Percentiles rank a stretch among this genome's conserved stretches.
Conservation (phyloP, 192 early-diverging fungal genomes). For the Chytriomyces confervae region DNA sequence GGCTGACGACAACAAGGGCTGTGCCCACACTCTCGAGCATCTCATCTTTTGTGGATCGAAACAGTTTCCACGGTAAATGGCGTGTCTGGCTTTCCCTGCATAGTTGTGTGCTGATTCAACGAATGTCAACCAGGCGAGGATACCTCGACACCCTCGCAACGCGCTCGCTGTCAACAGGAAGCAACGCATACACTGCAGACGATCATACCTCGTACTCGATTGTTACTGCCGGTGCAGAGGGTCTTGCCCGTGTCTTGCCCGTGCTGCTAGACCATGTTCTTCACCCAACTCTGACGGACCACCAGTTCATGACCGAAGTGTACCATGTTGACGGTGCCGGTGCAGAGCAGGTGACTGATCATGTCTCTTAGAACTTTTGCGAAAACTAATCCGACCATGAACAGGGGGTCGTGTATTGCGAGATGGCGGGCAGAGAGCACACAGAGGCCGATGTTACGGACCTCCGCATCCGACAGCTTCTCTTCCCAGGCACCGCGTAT, state of each 20-base stretch:
- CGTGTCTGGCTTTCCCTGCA: background rate
- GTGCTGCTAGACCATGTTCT: conserved; percentile 84
- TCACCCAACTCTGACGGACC: conserved; percentile 70
- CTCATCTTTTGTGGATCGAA: conserved; percentile 84
- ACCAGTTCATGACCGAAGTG: conserved; percentile 81
- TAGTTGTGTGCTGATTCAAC: background rate
- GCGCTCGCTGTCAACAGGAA: conserved; percentile 76
- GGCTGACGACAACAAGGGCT: conserved; percentile 66
- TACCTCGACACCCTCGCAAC: conserved; percentile 76
- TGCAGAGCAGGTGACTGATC: background rate
- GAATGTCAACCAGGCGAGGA: conserved; percentile 43
- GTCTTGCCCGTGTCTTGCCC: conserved; percentile 72
- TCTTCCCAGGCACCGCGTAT: conserved; percentile 68
- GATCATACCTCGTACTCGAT: conserved; percentile 79
- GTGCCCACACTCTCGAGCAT: conserved; percentile 87
- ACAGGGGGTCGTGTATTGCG: conserved; percentile 79
- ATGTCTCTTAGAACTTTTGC: no score
- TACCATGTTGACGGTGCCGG: conserved; percentile 69
- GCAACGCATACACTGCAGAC: conserved; percentile 69
- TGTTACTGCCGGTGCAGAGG: conserved; percentile 66
- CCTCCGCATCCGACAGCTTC: conserved; percentile 52
- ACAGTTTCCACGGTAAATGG: conserved; percentile 57
- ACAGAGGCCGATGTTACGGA: conserved; percentile 73
- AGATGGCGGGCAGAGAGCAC: conserved; percentile 78
- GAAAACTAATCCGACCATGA: conserved; percentile 53